Conservation (phyloP, 768 basidiomycete species). For the Amanita fuliginea region DNA sequence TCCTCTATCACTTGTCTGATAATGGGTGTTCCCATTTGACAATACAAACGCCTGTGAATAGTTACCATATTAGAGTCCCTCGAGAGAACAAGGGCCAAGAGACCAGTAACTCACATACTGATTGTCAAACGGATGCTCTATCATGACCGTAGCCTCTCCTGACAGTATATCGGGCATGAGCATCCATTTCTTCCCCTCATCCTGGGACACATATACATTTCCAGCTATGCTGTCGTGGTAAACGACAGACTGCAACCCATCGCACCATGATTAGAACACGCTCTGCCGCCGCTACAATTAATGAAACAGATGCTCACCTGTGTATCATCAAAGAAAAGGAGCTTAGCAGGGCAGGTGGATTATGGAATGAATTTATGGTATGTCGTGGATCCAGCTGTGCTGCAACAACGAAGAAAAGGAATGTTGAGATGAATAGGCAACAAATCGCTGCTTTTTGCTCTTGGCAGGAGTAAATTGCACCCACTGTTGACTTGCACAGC, state of each 20-base stretch:
- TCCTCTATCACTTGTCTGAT: conserved; percentile 81
- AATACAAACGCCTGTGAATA: conserved; percentile 71
- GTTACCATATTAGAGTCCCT: background rate
- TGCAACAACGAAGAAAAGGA: conserved; percentile 3
- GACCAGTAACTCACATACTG: conserved; percentile 40
- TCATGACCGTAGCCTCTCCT: conserved; percentile 57
- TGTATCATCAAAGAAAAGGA: conserved; percentile 93
- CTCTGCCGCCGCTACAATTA: background rate
- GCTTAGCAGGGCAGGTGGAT: conserved; percentile 59
- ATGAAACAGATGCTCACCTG: conserved; percentile 39
- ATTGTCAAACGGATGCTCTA: conserved; percentile 83
- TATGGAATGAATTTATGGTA: conserved; percentile 45
- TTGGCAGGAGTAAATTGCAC: too few species aligned
- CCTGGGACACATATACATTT: conserved; percentile 64
- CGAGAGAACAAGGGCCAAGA: background rate
- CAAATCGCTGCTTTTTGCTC: background rate
- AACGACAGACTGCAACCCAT: conserved; percentile 36
- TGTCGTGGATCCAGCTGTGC: conserved; percentile 33
- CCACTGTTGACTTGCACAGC: too few species aligned
- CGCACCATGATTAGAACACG: conserved; percentile 6
- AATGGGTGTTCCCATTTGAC: conserved; percentile 66
- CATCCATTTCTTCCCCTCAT: conserved; percentile 76
- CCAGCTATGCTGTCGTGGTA: conserved; percentile 69
- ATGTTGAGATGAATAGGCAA: conserved; percentile 11
- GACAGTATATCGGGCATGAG: conserved; percentile 37